These are phyloP conservation scores for Populus tremula DNA, from an alignment of 345 rosid species.

Conservation along the genomic window DNA sequence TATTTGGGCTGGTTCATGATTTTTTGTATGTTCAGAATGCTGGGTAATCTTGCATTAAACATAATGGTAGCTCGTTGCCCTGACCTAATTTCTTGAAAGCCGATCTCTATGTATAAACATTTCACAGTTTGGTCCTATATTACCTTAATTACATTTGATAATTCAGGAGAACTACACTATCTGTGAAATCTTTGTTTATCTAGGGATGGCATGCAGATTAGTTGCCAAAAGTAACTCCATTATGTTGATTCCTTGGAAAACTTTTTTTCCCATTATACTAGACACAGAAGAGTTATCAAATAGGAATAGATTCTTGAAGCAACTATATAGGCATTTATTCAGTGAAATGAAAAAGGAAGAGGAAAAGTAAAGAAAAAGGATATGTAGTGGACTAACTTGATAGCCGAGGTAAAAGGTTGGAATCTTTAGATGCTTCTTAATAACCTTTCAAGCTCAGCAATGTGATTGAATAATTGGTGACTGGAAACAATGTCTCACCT, in stretches of 20 bases:
- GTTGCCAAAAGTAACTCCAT: slow-evolving; percentile 26
- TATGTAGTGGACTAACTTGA: not conserved
- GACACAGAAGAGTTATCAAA: not conserved
- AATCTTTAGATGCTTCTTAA: slow-evolving; percentile 5
- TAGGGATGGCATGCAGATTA: slow-evolving; percentile 1
- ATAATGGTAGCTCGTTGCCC: not conserved
- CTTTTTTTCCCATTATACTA: not conserved
- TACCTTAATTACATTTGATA: not conserved
- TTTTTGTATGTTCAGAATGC: not conserved
- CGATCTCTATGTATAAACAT: not conserved
- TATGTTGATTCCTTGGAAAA: slow-evolving; percentile 30
- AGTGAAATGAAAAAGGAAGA: not conserved
- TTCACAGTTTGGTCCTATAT: not conserved
- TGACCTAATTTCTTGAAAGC: not conserved
- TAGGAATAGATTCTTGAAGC: slow-evolving; percentile 26
- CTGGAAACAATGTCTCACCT: not conserved
- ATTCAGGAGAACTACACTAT: not conserved
- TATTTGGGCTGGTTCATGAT: not conserved
- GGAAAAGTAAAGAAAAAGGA: not conserved
- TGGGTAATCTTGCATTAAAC: not conserved
- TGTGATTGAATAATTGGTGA: not conserved
- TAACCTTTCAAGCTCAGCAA: not conserved
- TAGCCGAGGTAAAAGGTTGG: slow-evolving; percentile 14
- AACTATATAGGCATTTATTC: slow-evolving; percentile 24
- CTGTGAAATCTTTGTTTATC: slow-evolving; percentile 7